Percentiles rank a stretch among this genome's conserved stretches.
Conservation (phyloP, 1,284 basidiomycete species). For the Inonotus obliquus region DNA sequence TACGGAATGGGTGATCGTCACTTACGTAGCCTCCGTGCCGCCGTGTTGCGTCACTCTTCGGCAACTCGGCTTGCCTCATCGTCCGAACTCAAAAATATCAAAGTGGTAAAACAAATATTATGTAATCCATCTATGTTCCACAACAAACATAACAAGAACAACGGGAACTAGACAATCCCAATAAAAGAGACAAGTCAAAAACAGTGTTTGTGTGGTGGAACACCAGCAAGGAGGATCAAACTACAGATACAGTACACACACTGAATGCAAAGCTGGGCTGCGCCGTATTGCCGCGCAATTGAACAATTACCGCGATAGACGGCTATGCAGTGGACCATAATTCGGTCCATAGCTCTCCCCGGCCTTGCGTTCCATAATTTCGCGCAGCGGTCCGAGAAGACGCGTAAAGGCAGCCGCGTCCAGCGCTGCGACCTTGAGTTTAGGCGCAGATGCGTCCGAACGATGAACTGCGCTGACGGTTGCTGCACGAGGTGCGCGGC, state of each 20-base stretch:
- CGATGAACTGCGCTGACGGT: conserved; percentile 83
- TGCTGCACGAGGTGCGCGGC: conserved; percentile 85
- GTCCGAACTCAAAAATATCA: neutral
- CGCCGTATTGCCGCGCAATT: neutral
- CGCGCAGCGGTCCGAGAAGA: conserved; percentile 84
- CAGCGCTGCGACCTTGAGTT: conserved; percentile 88
- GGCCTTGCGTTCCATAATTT: conserved; percentile 85
- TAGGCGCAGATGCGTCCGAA: conserved; percentile 44
- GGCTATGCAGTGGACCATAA: conserved; percentile 11
- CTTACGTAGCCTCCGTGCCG: neutral
- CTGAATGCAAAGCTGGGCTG: neutral
- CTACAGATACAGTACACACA: conserved; percentile 11
- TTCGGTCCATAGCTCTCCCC: conserved; percentile 43
- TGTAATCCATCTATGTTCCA: neutral
- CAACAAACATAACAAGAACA: neutral
- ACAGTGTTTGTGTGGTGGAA: neutral
- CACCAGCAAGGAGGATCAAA: neutral
- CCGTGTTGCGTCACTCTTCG: too few species aligned
- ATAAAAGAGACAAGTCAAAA: neutral
- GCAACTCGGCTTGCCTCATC: too few species aligned
- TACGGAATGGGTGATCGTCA: neutral
- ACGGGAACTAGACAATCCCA: neutral
- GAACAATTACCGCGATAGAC: conserved; percentile 1
- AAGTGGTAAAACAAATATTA: neutral
- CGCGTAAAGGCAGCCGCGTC: conserved; percentile 94